Evolutionary conservation across 768 basidiomycete genomes (phyloP).

Genomic region (Clathrus columnatus): DNA sequence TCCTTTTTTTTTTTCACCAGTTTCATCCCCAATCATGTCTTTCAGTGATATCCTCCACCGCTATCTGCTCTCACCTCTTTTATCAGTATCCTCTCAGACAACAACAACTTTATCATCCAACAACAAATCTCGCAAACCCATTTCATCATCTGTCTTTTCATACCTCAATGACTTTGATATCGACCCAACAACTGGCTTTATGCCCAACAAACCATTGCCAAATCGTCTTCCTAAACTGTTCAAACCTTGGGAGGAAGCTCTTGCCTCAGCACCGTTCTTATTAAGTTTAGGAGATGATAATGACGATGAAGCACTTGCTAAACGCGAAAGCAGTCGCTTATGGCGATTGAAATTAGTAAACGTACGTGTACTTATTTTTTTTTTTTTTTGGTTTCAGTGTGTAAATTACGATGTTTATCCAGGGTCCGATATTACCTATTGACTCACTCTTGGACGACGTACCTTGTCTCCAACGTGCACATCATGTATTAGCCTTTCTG

Average conservation of each 20-base stretch:
- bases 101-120: background rate
- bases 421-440: constrained; percentile 70
- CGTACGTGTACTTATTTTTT: constrained; percentile 36
- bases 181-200: constrained; percentile 67
- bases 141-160: background rate
- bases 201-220: constrained; percentile 57
- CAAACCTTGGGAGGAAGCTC: constrained; percentile 63
- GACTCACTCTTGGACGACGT: constrained; percentile 43
- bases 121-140: background rate
- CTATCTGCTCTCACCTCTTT: background rate
- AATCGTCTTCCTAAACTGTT: constrained; percentile 46
- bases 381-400: background rate
- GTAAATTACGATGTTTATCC: constrained; percentile 8
- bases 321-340: constrained; percentile 44
- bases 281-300: constrained; percentile 53
- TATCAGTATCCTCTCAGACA: background rate
- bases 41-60: too few species aligned
- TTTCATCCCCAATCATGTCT: too few species aligned
- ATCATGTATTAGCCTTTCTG: constrained; percentile 83
- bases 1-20: background rate
- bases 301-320: constrained; percentile 36
- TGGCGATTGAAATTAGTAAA: constrained; percentile 60
- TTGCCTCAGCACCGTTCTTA: constrained; percentile 42
- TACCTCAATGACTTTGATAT: constrained; percentile 38
- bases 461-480: constrained; percentile 70